Evolutionary conservation across 306 rosid species (phyloP).

Genomic region (Calophaca sinica): DNA sequence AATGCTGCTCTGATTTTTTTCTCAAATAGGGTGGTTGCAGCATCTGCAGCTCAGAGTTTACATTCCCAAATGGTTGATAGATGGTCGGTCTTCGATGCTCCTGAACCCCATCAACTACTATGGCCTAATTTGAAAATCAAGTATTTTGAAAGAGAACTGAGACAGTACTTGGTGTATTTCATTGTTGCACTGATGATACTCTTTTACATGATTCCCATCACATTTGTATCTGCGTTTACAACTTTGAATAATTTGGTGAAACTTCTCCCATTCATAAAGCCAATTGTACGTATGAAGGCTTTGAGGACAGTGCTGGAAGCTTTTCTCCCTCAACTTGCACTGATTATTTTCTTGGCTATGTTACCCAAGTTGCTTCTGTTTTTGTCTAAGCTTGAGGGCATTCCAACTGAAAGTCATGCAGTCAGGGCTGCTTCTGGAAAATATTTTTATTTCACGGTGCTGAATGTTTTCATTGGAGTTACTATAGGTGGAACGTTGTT

Average conservation of each 20-base stretch:
- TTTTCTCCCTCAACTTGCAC: slow-evolving; percentile 90
- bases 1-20: slow-evolving; percentile 79
- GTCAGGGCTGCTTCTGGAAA: slow-evolving; percentile 92
- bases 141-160: slow-evolving; percentile 62
- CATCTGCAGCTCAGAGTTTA: slow-evolving; percentile 88
- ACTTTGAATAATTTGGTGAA: slow-evolving; percentile 73
- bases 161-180: slow-evolving; percentile 73
- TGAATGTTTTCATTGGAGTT: slow-evolving; percentile 89
- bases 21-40: slow-evolving; percentile 72
- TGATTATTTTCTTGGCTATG: slow-evolving; percentile 77
- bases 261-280: slow-evolving; percentile 77
- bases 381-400: slow-evolving; percentile 85
- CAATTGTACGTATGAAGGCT: slow-evolving; percentile 46
- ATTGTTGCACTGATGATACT: slow-evolving; percentile 71
- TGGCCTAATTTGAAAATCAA: slow-evolving; percentile 83
- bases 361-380: slow-evolving; percentile 80
- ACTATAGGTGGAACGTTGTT: slow-evolving; percentile 84
- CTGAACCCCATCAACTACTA: slow-evolving; percentile 75
- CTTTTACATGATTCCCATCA: slow-evolving; percentile 87
- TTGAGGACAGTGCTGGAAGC: slow-evolving; percentile 84
- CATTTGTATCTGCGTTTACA: slow-evolving; percentile 73
- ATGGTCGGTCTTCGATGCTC: slow-evolving; percentile 78
- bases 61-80: slow-evolving; percentile 77
- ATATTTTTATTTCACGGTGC: slow-evolving; percentile 77
- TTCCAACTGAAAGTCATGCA: slow-evolving; percentile 81